Evolutionary conservation across 1,284 basidiomycete species (phyloP).

Genomic region (Cerrena zonata): DNA sequence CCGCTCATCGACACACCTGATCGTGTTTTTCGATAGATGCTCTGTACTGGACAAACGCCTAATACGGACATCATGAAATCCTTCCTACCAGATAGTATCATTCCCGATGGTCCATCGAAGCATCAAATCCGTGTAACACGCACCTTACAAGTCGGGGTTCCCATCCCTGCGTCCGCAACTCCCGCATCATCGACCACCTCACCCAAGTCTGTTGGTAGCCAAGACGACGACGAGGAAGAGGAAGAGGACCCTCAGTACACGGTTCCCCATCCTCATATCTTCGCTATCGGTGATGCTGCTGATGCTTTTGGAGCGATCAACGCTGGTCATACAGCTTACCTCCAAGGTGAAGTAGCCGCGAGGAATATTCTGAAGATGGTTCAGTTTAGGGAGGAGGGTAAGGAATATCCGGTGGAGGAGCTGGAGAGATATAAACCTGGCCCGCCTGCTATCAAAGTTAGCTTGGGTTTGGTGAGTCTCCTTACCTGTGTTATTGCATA

Average conservation of each 20-base stretch:
- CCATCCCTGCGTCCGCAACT: conserved; percentile 10
- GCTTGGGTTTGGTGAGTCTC: conserved; percentile 51
- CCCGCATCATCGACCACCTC: conserved; percentile 9
- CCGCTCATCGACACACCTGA: neutral
- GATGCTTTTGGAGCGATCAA: conserved; percentile 67
- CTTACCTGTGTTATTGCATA: neutral
- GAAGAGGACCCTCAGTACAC: conserved; percentile 19
- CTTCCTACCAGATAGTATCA: conserved; percentile 47
- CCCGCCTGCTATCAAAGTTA: conserved; percentile 64
- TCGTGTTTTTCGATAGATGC: conserved; percentile 38
- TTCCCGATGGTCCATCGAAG: conserved; percentile 32
- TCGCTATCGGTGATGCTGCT: conserved; percentile 64
- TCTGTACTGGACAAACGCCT: conserved; percentile 73
- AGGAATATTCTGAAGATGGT: conserved; percentile 48
- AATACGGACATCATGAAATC: conserved; percentile 55
- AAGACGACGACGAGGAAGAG: conserved; percentile 21
- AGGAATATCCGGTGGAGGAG: conserved; percentile 10
- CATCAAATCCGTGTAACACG: conserved; percentile 51
- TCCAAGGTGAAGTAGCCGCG: conserved; percentile 52
- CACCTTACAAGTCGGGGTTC: conserved; percentile 52
- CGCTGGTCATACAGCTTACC: conserved; percentile 68
- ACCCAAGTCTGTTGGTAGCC: neutral
- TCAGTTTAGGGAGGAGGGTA: conserved; percentile 8
- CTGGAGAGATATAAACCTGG: conserved; percentile 54
- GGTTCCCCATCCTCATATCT: conserved; percentile 51